A percentile compares a stretch with the other conserved stretches of the same genome.
Evolutionary conservation across 441 rosid genomes (phyloP).

Genomic region (Euphorbia schlechtendalii): DNA sequence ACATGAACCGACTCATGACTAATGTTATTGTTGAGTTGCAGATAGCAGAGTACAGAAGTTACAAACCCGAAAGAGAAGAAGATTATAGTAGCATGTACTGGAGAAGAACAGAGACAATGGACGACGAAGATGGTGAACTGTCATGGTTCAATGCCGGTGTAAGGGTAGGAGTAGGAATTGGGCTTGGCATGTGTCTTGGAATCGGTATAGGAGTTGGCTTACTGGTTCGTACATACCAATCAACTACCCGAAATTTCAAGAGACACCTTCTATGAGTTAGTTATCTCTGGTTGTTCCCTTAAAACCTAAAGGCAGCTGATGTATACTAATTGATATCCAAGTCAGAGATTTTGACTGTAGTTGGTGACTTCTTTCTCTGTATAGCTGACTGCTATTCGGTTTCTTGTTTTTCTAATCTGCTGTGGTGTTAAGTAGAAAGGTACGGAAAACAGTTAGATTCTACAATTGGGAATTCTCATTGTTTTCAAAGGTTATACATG

Average conservation of each 20-base stretch:
- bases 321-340: constrained; percentile 12
- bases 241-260: constrained; percentile 63
- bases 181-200: constrained; percentile 81
- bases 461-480: constrained; percentile 8
- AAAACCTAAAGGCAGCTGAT: constrained; percentile 20
- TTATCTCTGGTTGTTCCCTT: neutral
- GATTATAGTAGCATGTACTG: constrained; percentile 56
- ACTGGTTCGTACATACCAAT: constrained; percentile 61
- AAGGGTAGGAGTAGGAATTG: constrained; percentile 85
- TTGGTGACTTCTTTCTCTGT: constrained; percentile 7
- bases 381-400: constrained; percentile 14
- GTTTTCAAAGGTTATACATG: constrained; percentile 17
- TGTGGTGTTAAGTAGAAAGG: constrained; percentile 11
- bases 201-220: constrained; percentile 81
- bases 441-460: constrained; percentile 6
- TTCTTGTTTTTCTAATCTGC: constrained; percentile 5
- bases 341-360: constrained; percentile 43
- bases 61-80: constrained; percentile 46
- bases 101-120: constrained; percentile 53
- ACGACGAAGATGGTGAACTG: constrained; percentile 71
- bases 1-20: neutral
- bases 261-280: constrained; percentile 43
- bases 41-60: constrained; percentile 42
- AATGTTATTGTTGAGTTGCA: constrained; percentile 21
- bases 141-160: constrained; percentile 94